Evolutionary conservation across 78 protist genomes (phyloP).

Genomic region (Dictyostelium purpureum): DNA sequence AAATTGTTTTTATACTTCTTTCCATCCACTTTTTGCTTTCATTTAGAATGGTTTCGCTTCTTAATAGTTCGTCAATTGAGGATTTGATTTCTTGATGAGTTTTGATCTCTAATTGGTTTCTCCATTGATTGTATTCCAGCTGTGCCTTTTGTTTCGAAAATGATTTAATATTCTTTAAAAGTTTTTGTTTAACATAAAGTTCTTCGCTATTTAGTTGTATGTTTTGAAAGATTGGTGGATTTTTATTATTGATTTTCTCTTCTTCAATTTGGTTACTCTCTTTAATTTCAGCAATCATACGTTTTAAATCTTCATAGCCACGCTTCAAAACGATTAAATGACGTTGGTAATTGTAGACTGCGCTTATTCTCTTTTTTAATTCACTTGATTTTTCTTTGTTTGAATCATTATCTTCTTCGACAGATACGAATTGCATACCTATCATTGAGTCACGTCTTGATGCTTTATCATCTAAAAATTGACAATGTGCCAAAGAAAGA

Average conservation of each 20-base stretch:
- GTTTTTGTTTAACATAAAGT: constrained; percentile 26
- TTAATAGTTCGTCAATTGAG: background rate
- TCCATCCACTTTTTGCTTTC: constrained; percentile 8
- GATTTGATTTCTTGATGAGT: background rate
- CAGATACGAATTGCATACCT: constrained; percentile 19
- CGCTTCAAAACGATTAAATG: background rate
- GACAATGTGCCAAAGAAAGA: constrained; percentile 23
- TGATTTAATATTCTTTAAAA: constrained; percentile 62
- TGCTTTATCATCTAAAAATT: constrained; percentile 51
- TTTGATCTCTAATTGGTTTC: constrained; percentile 39
- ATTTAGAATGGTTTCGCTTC: background rate
- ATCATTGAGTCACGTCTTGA: constrained; percentile 47
- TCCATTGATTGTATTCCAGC: constrained; percentile 10
- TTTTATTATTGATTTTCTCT: constrained; percentile 1
- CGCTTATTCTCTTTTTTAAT: background rate
- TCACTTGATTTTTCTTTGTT: background rate
- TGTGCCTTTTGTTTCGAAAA: constrained; percentile 1
- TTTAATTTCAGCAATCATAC: background rate
- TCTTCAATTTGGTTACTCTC: constrained; percentile 28
- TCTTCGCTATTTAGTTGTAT: constrained; percentile 48
- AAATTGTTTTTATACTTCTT: background rate
- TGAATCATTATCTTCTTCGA: background rate
- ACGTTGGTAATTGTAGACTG: constrained; percentile 12
- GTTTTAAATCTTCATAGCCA: constrained; percentile 50
- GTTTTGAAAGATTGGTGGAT: constrained; percentile 55